Evolutionary conservation across 495 filamentous ascomycete genomes (phyloP), one percentile per base, ranked within the genome.

Genomic region (Thermothielavioides terrestris): DNA sequence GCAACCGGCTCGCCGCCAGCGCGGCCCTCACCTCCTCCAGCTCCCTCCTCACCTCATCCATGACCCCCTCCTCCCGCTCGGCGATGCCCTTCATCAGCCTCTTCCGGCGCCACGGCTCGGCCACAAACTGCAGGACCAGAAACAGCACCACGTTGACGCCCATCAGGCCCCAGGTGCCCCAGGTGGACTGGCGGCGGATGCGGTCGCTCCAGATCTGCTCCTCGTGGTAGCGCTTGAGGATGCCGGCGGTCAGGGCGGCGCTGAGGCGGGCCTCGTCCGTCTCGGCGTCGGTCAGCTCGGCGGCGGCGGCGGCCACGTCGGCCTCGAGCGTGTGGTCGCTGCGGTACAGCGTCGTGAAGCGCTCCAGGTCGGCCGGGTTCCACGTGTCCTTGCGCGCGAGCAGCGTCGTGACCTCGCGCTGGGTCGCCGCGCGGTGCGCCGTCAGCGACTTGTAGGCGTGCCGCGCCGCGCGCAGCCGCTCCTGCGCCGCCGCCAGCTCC

Each of bases 191-290:
- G 50, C 92, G 74, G 35, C 92, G 77, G 62, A 98, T 98, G 62
- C 94, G 92, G 61, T 98, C 92, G 58, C 85, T 91, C 92, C 92
- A 98, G 39, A 98, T 95, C 73, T 98, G 92, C 68, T 98, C 92
- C 68, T 98, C 92, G 68, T 98, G 92, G 69, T 98, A 98, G 23
- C 92, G 81, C 25, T 82, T 82, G 27, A 96, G 72, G 50, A 97
- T 96, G 30, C 78, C 79, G 32, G 82, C 79, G 61, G 82, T 87
- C 40, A 98, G 70, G 59, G 80, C 77, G 7, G 80, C 75, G 22
- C 81, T 77, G 2, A 88, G 79, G 39, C 87, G 82, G 68, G 92
- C 85, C 11, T 89, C 80, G 27, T 83, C 78, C 34, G 78, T 73
- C 67, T 98, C 92, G 0, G 86, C 81, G 31, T 74, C 70, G n/a